Evolutionary conservation across 1,284 basidiomycete genomes (phyloP), one percentile per base, ranked within the genome.

Genomic region (Rhodotorula sp.): DNA sequence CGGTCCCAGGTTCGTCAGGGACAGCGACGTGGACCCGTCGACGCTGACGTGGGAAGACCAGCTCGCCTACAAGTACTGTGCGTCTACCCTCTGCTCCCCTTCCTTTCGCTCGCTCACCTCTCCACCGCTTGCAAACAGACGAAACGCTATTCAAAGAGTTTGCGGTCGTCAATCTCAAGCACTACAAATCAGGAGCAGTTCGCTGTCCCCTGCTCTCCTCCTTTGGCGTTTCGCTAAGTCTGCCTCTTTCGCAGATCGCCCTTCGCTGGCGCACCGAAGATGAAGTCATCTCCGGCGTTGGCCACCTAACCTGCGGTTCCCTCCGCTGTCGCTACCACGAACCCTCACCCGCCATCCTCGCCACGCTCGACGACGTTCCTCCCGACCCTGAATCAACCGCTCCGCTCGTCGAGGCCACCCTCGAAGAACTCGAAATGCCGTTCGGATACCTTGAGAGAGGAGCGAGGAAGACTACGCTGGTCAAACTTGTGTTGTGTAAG

Each of bases 81-180:
- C 77, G 83, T 85, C 22, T 89, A 96, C 10, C 95, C 92, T 79
- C 34, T 13, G 9, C 51, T 30, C 30, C 24, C 9, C 0, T 5
- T 6, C 51, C 17, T 27, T 8, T 51, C 34, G 44, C 44, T 27
- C 20, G 5, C 44, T 32, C 27, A 58, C 10, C 2, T 36, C 32
- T 29, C 32, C 34, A 46, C 20, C 20, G 29, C 58, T 29, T 34
- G 24, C 7, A 17, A 11, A n/a, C 59, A 61, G 60, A 61, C 51
- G 60, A 61, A 10, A 44, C 60, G 10, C 60, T 61, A 11, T 61
- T 61, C 36, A 61, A 53, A 20, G 93, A 97, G 81, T 95, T 89
- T 78, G 92, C 92, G 0, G 83, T 96, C n/a, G 92, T 93, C 78
- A 91, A 96, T 81, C 82, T 96, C 72, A 95, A 95, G 81, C 93